phyloP scores from a whole-genome alignment of 805 yeast species.

The Saccharomycopsis sp. region DNA sequence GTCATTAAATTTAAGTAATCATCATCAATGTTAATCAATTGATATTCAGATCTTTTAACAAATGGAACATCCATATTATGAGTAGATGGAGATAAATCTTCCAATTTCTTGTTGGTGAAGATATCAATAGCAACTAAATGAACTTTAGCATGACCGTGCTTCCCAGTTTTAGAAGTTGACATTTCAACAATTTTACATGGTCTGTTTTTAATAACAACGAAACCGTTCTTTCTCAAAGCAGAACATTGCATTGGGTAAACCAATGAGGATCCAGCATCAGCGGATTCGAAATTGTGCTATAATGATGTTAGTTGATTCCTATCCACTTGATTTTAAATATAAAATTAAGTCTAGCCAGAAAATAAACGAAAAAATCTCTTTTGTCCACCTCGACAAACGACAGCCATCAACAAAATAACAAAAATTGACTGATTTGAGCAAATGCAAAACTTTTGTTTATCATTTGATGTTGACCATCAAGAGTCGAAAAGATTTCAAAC shows the following conservation, averaged over 20 bases:
- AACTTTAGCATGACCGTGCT: constrained; percentile 99
- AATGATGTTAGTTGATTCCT: too few species aligned
- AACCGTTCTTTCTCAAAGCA: constrained; percentile 99
- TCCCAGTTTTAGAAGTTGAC: constrained; percentile 99
- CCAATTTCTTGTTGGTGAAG: constrained; percentile 98
- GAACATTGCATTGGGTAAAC: constrained; percentile 99
- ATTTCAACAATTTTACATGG: constrained; percentile 99
- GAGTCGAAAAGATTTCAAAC: too few species aligned
- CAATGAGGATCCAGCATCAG: constrained; percentile 97
- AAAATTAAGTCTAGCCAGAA: too few species aligned
- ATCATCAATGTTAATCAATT: constrained; percentile 96
- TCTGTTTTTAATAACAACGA: constrained; percentile 97
- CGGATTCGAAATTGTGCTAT: constrained; percentile 93
- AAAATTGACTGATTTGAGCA: too few species aligned
- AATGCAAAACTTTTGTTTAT: too few species aligned
- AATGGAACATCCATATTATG: constrained; percentile 99
- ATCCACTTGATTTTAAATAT: too few species aligned
- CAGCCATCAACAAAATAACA: too few species aligned
- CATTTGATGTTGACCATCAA: too few species aligned
- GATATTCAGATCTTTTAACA: constrained; percentile 92
- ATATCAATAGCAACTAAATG: constrained; percentile 98
- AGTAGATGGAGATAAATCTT: constrained; percentile 99
- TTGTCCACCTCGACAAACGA: too few species aligned
- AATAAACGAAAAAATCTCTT: too few species aligned
- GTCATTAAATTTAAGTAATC: constrained; percentile 97